These are phyloP conservation scores for Fusarium heterosporum DNA, from an alignment of 2,329 filamentous ascomycete species.

Conservation along the genomic window DNA sequence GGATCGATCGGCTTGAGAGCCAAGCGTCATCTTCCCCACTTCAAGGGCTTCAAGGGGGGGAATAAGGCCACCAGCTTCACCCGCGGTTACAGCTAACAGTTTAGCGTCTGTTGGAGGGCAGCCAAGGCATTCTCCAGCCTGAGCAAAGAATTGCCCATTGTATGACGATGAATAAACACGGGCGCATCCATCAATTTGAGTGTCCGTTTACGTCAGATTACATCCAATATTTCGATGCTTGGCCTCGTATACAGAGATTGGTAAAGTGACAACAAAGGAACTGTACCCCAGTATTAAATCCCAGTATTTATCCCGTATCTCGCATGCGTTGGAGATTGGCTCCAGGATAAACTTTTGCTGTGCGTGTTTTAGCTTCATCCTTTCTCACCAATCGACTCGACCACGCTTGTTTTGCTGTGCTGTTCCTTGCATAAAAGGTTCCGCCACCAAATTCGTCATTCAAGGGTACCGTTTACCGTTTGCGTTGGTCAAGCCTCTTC, in stretches of 20 bases:
- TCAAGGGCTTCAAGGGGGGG: conserved; percentile 38
- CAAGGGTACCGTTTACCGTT: background rate
- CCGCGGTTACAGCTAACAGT: conserved; percentile 23
- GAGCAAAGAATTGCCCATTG: conserved; percentile 26
- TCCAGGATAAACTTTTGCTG: conserved; percentile 26
- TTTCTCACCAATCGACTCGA: conserved; percentile 3
- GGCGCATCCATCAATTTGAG: background rate
- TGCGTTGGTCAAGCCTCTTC: background rate
- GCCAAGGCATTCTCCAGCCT: conserved; percentile 27
- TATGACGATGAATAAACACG: background rate
- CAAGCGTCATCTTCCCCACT: conserved; percentile 32
- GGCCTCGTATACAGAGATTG: conserved; percentile 30
- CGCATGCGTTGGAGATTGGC: conserved; percentile 26
- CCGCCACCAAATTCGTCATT: conserved; percentile 6
- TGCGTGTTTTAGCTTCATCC: conserved; percentile 25
- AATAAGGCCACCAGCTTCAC: conserved; percentile 11
- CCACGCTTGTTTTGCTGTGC: conserved; percentile 10
- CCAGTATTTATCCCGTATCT: conserved; percentile 17
- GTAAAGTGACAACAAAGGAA: conserved; percentile 17
- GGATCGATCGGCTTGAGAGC: conserved; percentile 34
- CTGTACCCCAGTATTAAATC: conserved; percentile 14
- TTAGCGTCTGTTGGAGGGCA: conserved; percentile 16
- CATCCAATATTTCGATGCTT: conserved; percentile 13
- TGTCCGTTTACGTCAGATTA: background rate
- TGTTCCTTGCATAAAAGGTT: conserved; percentile 35